Evolutionary conservation across 2,329 filamentous ascomycete genomes (phyloP).

Genomic region (Didymosphaeria variabile): DNA sequence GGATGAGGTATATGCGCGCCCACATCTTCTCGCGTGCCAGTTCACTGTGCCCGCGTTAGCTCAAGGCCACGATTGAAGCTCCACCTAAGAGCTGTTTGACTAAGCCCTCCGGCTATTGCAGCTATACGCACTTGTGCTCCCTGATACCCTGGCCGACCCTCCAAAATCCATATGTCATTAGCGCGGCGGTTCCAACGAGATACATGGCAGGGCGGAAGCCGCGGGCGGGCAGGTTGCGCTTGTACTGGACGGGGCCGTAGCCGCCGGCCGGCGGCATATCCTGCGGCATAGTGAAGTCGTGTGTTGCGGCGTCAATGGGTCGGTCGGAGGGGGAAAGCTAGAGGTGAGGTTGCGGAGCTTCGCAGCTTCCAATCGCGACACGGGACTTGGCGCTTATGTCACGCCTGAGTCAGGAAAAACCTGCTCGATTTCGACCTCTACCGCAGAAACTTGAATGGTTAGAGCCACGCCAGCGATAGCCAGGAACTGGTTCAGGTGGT

Average conservation of each 20-base stretch:
- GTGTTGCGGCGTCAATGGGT: constrained; percentile 40
- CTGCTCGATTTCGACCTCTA: neutral
- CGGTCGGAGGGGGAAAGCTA: constrained; percentile 31
- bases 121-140: constrained; percentile 81
- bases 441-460: neutral
- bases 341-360: constrained; percentile 33
- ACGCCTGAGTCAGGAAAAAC: constrained; percentile 12
- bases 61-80: neutral
- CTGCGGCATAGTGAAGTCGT: constrained; percentile 79
- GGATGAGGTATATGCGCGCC: constrained; percentile 93
- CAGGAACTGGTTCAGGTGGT: neutral
- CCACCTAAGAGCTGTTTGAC: neutral
- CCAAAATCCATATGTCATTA: constrained; percentile 94
- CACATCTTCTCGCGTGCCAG: constrained; percentile 98
- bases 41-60: constrained; percentile 69
- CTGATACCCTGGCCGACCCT: constrained; percentile 81
- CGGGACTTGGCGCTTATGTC: constrained; percentile 31
- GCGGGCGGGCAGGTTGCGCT: constrained; percentile 91
- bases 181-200: constrained; percentile 75
- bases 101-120: neutral
- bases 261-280: constrained; percentile 96
- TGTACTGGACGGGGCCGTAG: constrained; percentile 97
- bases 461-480: neutral
- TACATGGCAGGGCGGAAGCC: constrained; percentile 87
- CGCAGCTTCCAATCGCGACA: constrained; percentile 31